Evolutionary conservation across 2,329 filamentous ascomycete species (phyloP).

Genomic region (Cryphonectria japonica): DNA sequence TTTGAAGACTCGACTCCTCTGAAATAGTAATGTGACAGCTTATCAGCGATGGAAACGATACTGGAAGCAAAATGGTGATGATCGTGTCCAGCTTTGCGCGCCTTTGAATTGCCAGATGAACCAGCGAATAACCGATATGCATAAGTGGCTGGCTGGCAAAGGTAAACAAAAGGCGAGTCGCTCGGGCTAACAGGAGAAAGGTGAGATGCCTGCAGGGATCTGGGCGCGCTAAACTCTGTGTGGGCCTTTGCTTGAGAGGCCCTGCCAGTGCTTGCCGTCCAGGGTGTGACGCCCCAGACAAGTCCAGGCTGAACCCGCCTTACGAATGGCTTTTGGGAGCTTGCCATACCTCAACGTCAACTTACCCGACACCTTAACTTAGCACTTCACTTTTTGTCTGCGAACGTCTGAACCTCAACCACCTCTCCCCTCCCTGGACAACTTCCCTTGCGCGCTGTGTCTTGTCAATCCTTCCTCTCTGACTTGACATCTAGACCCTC

Average conservation of each 20-base stretch:
- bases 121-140: neutral
- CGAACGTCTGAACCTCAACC: slow-evolving; percentile 3
- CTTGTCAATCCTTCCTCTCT: neutral
- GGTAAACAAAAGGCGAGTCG: slow-evolving; percentile 31
- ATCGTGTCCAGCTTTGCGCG: neutral
- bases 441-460: neutral
- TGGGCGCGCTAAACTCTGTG: slow-evolving; percentile 6
- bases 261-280: slow-evolving; percentile 16
- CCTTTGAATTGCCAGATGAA: neutral
- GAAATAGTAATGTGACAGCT: neutral
- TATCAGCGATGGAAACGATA: neutral
- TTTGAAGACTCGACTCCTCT: slow-evolving; percentile 35
- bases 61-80: neutral
- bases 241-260: slow-evolving; percentile 3
- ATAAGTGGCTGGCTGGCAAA: slow-evolving; percentile 9
- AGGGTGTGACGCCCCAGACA: slow-evolving; percentile 21
- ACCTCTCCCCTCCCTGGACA: neutral
- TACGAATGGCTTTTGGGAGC: slow-evolving; percentile 25
- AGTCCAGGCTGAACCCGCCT: slow-evolving; percentile 32
- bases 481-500: neutral
- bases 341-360: slow-evolving; percentile 15
- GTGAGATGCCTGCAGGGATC: neutral
- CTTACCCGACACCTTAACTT: slow-evolving; percentile 5
- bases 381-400: slow-evolving; percentile 1
- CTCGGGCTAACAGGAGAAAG: neutral